These are phyloP conservation scores for Massarina eburnea DNA, from an alignment of 2,329 filamentous ascomycete genomes.

Conservation along the genomic window DNA sequence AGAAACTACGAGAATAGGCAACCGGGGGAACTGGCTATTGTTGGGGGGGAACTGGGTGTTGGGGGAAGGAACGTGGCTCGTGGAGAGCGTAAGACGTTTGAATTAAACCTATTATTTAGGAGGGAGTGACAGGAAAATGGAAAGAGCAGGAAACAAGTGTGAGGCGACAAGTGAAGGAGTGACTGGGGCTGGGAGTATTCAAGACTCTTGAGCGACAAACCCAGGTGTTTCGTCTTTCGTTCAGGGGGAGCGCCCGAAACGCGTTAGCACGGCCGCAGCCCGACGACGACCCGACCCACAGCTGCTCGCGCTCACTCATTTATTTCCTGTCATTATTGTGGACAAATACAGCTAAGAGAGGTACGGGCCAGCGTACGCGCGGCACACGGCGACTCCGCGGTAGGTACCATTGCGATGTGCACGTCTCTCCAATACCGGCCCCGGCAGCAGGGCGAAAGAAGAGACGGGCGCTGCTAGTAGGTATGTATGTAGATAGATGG, in stretches of 20 bases:
- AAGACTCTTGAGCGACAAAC: constrained; percentile 18
- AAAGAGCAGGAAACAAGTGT: constrained; percentile 32
- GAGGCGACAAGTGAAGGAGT: constrained; percentile 37
- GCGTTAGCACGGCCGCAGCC: neutral
- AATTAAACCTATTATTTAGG: constrained; percentile 21
- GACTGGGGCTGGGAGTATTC: constrained; percentile 25
- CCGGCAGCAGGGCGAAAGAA: no score
- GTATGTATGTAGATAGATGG: no score
- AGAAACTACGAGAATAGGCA: constrained; percentile 20
- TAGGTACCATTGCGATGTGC: no score
- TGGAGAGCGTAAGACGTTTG: constrained; percentile 21
- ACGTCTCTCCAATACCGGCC: no score
- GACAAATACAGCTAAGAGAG: neutral
- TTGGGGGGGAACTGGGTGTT: no score
- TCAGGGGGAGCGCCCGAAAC: neutral
- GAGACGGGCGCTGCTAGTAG: no score
- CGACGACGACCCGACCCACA: no score
- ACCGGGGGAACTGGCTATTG: neutral
- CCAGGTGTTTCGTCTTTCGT: neutral
- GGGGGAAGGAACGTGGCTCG: constrained; percentile 29
- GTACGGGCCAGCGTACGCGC: neutral
- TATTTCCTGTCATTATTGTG: no score
- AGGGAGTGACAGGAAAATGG: constrained; percentile 35
- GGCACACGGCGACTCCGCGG: no score
- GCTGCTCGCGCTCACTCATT: no score